phyloP scores from a whole-genome alignment of 148 eudicot genomes.

The Selenicereus undatus region DNA sequence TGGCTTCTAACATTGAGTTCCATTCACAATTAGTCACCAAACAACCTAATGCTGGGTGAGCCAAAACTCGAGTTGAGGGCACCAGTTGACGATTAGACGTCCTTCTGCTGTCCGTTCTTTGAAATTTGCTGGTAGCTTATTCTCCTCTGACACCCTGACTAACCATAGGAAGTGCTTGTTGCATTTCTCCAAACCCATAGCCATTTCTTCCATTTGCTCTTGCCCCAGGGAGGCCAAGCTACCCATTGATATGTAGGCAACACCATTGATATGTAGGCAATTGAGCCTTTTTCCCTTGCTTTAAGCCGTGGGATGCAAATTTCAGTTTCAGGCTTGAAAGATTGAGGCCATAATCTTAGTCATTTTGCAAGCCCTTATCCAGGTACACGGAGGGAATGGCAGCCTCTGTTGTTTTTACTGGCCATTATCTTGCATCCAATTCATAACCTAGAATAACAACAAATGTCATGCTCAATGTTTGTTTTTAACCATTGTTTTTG shows the following conservation, averaged over 20 bases:
- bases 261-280: slow-evolving; percentile 59
- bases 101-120: slow-evolving; percentile 26
- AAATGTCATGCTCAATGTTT: background rate
- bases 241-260: slow-evolving; percentile 60
- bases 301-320: slow-evolving; percentile 32
- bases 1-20: slow-evolving; percentile 56
- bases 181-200: slow-evolving; percentile 31
- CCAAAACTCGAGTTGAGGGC: slow-evolving; percentile 44
- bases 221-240: slow-evolving; percentile 39
- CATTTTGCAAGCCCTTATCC: slow-evolving; percentile 40
- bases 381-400: slow-evolving; percentile 35
- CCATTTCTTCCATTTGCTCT: slow-evolving; percentile 53
- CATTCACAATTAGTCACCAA: slow-evolving; percentile 59
- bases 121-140: slow-evolving; percentile 35
- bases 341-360: slow-evolving; percentile 37
- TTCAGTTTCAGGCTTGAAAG: slow-evolving; percentile 29
- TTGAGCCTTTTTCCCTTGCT: slow-evolving; percentile 31
- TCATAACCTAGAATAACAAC: slow-evolving; percentile 32
- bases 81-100: slow-evolving; percentile 50
- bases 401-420: slow-evolving; percentile 39
- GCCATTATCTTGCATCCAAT: slow-evolving; percentile 37
- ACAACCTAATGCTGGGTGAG: slow-evolving; percentile 40
- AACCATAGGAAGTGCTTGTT: slow-evolving; percentile 49
- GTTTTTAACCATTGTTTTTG: no score
- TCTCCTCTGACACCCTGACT: slow-evolving; percentile 42